These are phyloP conservation scores for Globisporangium cederbergense DNA, from an alignment of 352 stramenopile genomes.

Conservation along the genomic window DNA sequence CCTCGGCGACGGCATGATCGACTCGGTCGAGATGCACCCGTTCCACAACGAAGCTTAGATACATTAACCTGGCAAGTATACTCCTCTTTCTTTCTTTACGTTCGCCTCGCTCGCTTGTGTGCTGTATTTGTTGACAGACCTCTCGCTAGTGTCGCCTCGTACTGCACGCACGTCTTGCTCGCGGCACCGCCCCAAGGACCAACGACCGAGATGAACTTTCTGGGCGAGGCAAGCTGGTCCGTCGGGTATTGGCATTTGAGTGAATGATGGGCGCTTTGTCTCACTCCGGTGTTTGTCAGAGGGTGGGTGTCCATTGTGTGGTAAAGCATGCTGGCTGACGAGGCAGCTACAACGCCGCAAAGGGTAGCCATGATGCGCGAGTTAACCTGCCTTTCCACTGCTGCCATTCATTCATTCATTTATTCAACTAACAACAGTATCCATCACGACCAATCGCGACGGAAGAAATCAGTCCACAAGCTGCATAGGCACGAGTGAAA, in stretches of 20 bases:
- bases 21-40: conserved; percentile 45
- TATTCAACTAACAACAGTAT: neutral
- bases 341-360: conserved; percentile 9
- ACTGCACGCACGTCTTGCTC: too few relatives aligned
- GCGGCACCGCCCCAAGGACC: too few relatives aligned
- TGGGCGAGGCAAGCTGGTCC: too few relatives aligned
- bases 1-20: conserved; percentile 61
- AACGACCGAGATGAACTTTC: too few relatives aligned
- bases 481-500: neutral
- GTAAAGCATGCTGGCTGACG: neutral
- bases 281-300: neutral
- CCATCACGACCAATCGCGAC: neutral
- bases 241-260: too few relatives aligned
- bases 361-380: conserved; percentile 1
- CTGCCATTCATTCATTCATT: too few relatives aligned
- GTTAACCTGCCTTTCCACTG: neutral
- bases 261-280: neutral
- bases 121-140: too few relatives aligned
- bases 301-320: neutral
- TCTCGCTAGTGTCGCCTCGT: neutral
- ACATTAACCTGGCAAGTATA: conserved; percentile 5
- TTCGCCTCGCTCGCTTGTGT: too few relatives aligned
- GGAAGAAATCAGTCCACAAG: neutral
- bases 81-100: neutral
- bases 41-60: conserved; percentile 23